Evolutionary conservation across 2,329 filamentous ascomycete species (phyloP), one percentile per base, ranked within the genome.

Genomic region (Macrophomina tecta): DNA sequence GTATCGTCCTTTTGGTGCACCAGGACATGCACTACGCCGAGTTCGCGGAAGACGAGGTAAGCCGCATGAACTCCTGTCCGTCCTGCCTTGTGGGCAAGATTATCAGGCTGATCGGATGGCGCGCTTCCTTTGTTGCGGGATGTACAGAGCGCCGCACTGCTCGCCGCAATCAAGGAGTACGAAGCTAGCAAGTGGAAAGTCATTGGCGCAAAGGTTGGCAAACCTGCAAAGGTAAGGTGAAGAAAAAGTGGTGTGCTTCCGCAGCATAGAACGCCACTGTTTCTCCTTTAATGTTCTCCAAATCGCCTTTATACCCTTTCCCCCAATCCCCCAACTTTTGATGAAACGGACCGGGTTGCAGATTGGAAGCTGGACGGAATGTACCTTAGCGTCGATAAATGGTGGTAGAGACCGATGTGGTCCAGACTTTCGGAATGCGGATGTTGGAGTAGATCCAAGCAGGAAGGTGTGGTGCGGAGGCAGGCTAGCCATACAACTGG

Each of bases 11-110:
- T 56, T 55, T 62, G 53, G 64, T 49, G n/a, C 46, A 52, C 55
- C 74, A 95, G 92, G 95, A 99, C 74, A 99, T 99, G 95, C 95
- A 99, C 78, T 98, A 98, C 78, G 95, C 95, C 71, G 95, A 98
- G 77, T 98, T 99, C 78, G 94, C 92, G 60, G 94, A 97, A 83
- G 93, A 98, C 76, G 95, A 97, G 88, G 93, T 96, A 86, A 78
- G 83, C 80, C 72, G 63, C 63, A 65, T 56, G 63, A 65, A 65
- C 63, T 65, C 51, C 51, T 65, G 63, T 65, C 56, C 52, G 63
- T 65, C 38, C 56, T 55, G 56, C 63, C 32, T 12, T 55, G 40
- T 38, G 45, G 40, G 34, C 48, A 42, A 34, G 42, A 32, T 51
- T 23, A 23, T 53, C 48, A 16, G 12, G 60, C 68, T 65, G 67